phyloP scores from a whole-genome alignment of 2,329 filamentous ascomycete genomes.

The Verticillium klebahnii region DNA sequence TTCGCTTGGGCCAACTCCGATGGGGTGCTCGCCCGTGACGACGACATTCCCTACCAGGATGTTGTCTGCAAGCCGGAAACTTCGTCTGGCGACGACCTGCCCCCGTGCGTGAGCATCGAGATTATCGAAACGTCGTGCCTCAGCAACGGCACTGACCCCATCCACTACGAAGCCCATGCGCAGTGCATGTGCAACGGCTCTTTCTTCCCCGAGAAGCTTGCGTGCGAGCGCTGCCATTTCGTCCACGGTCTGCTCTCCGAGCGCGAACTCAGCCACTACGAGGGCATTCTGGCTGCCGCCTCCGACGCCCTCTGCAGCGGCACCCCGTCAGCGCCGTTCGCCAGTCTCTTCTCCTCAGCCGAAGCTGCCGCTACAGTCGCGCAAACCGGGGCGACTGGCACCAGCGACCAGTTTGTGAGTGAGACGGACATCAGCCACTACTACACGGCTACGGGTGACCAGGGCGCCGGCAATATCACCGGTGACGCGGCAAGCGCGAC shows the following conservation, averaged over 20 bases:
- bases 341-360: constrained; percentile 6
- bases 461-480: constrained; percentile 36
- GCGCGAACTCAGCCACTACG: constrained; percentile 26
- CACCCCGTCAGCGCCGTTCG: constrained; percentile 31
- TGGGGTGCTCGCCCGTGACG: neutral
- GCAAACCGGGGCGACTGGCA: constrained; percentile 24
- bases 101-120: constrained; percentile 24
- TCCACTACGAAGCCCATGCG: constrained; percentile 21
- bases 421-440: constrained; percentile 36
- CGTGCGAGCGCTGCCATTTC: constrained; percentile 35
- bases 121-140: constrained; percentile 23
- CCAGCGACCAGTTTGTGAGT: constrained; percentile 26
- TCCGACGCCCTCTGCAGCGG: constrained; percentile 28
- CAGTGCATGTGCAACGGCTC: constrained; percentile 37
- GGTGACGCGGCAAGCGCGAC: constrained; percentile 29
- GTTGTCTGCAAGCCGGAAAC: constrained; percentile 11
- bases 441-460: constrained; percentile 31
- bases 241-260: constrained; percentile 34
- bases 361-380: neutral
- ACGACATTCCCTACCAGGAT: constrained; percentile 6
- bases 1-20: neutral
- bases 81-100: constrained; percentile 5
- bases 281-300: constrained; percentile 27
- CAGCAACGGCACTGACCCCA: constrained; percentile 20
- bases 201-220: constrained; percentile 37